A percentile compares a stretch with the other conserved stretches of the same genome.
Conservation (phyloP, 2,329 filamentous ascomycete genomes). For the Trichothecium roseum region DNA sequence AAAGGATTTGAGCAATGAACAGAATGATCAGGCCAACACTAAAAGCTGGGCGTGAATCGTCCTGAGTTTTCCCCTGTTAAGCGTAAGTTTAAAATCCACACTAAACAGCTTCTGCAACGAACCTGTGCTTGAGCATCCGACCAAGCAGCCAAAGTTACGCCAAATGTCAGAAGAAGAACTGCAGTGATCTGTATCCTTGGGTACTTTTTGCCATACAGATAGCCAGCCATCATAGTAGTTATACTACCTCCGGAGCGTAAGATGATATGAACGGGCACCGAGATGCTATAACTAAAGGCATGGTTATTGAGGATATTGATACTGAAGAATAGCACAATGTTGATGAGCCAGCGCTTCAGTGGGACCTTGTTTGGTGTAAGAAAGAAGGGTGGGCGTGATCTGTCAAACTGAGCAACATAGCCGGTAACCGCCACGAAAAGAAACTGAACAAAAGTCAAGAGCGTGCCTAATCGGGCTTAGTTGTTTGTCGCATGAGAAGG, state of each 20-base stretch:
- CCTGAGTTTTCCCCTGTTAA: conserved; percentile 3
- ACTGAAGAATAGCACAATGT: conserved; percentile 81
- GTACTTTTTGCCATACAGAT: conserved; percentile 76
- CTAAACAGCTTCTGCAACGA: conserved; percentile 13
- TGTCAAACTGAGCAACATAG: conserved; percentile 65
- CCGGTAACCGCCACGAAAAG: conserved; percentile 71
- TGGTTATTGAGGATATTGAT: conserved; percentile 97
- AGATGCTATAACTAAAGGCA: conserved; percentile 94
- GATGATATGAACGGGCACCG: conserved; percentile 94
- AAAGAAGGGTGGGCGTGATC: conserved; percentile 57
- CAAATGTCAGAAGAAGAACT: conserved; percentile 72
- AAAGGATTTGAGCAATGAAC: conserved; percentile 79
- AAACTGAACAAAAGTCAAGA: conserved; percentile 85
- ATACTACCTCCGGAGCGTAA: conserved; percentile 90
- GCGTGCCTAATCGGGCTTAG: conserved; percentile 31
- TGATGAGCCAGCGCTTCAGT: conserved; percentile 73
- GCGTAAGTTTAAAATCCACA: conserved; percentile 3
- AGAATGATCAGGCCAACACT: conserved; percentile 68
- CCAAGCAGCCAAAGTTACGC: conserved; percentile 80
- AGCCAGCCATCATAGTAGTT: conserved; percentile 88
- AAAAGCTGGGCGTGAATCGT: conserved; percentile 17
- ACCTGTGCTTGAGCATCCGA: conserved; percentile 82
- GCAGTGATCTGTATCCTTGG: conserved; percentile 69
- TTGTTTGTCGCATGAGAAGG: not conserved
- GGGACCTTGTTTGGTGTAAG: conserved; percentile 72